Conservation (phyloP, 352 stramenopile species). For the Phytopythium boreale region DNA sequence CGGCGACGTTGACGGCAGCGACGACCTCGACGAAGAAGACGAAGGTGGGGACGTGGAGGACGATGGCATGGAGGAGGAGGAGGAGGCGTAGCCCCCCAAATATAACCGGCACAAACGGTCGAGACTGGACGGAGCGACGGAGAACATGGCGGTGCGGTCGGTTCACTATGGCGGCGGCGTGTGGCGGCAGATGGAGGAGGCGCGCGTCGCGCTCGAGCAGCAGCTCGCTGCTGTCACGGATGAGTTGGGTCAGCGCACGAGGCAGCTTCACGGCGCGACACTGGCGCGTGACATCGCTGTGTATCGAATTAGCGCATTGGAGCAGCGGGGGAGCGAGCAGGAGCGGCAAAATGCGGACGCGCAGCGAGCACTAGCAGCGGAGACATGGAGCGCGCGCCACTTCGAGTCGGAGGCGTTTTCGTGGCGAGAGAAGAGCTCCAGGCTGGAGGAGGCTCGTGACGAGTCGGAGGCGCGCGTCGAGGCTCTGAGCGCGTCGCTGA, state of each 20-base stretch:
- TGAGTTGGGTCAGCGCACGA: neutral
- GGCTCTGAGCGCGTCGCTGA: neutral
- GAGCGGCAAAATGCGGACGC: neutral
- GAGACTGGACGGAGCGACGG: neutral
- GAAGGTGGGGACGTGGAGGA: constrained; percentile 33
- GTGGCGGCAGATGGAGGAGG: constrained; percentile 32
- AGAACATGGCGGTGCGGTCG: constrained; percentile 18
- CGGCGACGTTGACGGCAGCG: constrained; percentile 2
- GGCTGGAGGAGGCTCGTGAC: neutral
- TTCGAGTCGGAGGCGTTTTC: neutral
- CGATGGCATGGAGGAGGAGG: constrained; percentile 19
- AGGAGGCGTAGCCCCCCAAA: constrained; percentile 7
- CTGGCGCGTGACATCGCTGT: neutral
- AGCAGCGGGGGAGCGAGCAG: neutral
- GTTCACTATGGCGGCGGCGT: constrained; percentile 27
- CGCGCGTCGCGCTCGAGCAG: constrained; percentile 11
- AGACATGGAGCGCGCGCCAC: neutral
- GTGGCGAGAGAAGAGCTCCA: neutral
- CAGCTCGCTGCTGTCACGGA: neutral
- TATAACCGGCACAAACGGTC: neutral
- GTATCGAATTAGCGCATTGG: neutral
- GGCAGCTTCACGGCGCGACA: neutral
- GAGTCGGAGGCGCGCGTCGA: neutral
- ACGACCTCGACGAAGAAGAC: constrained; percentile 18
- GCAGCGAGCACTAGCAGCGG: neutral